These are phyloP conservation scores for Glebionis coronaria DNA, from an alignment of 129 eudicot species.

Conservation along the genomic window DNA sequence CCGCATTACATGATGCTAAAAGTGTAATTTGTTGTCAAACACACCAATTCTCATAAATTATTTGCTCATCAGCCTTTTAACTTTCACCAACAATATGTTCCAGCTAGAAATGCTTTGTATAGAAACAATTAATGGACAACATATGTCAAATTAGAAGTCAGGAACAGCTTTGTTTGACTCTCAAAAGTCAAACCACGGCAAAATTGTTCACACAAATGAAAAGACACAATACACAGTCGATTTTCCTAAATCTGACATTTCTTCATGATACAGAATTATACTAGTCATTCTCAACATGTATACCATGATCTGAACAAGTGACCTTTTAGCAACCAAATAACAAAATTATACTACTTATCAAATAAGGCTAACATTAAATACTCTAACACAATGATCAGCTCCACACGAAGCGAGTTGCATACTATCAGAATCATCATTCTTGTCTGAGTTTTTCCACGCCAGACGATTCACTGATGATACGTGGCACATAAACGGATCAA, in stretches of 20 bases:
- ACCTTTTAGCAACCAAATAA: neutral
- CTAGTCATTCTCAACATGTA: neutral
- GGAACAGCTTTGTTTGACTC: constrained; percentile 8
- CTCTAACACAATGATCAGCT: constrained; percentile 88
- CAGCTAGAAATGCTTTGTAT: neutral
- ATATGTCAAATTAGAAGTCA: constrained; percentile 6
- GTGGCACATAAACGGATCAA: constrained; percentile 86
- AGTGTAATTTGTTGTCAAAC: constrained; percentile 1
- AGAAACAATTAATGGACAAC: constrained; percentile 5
- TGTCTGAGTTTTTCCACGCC: constrained; percentile 61
- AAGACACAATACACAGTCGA: neutral
- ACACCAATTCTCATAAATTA: neutral
- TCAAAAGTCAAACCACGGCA: constrained; percentile 19
- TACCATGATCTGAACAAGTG: neutral
- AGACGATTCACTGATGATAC: constrained; percentile 72
- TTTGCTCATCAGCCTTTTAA: neutral
- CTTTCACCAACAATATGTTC: neutral
- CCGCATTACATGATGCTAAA: constrained; percentile 3
- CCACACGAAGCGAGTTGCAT: constrained; percentile 93
- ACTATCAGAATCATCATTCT: constrained; percentile 38
- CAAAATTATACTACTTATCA: constrained; percentile 7
- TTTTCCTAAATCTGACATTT: neutral
- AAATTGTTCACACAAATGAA: constrained; percentile 10
- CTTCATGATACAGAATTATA: neutral
- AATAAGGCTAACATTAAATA: constrained; percentile 47